Base-by-base conservation (phyloP, 768 basidiomycete genomes). In the Lactarius psammicola region DNA sequence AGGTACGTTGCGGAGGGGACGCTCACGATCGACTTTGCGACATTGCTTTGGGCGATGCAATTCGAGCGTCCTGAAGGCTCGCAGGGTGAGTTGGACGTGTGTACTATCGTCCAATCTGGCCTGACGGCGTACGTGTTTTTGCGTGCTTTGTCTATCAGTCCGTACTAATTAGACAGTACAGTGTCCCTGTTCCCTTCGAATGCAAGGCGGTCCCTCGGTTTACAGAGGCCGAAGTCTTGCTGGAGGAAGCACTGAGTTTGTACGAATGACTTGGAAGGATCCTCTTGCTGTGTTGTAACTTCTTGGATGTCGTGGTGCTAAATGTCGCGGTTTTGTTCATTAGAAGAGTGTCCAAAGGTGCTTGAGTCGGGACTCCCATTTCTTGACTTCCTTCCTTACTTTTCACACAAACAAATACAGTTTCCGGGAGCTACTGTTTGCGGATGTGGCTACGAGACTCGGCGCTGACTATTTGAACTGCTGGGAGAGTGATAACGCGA, bases 21-120 rank as follows among this genome's bases (percentile, higher is more conserved):
- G 10, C 38, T 78, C 4, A 76, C 74, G 57, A 75, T 77, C 34
- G 67, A 70, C 38, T 71, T 76, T 31, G 76, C 76, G 11, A 66
- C 69, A 17, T 62, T 75, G 2, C 69, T 79, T 33, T 72, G 68
- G 63, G 72, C 72, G 23, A 68, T 62, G 49, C 64, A 62, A 33
- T 63, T 74, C 20, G 67, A 56, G 17, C 64, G 60, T 11, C 20
- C 51, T 28, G 28, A 40, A 11, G 62, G 63, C 23, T 56, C 56
- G 2, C 13, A 56, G 8, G 69, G 64, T 2, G 17, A 54, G 18
- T 54, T 62, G 36, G 60, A 62, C 49, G 13, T 38, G 15, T 20
- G 54, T 9, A 59, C 38, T 5, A 17, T 44, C 20, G 44, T 56
- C 3, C 23, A 65, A 18, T 26, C 33, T 3, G 70, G 51, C 2